Base-by-base conservation (phyloP, 2,329 filamentous ascomycete species). In the Lecanoromycetidae sp. region DNA sequence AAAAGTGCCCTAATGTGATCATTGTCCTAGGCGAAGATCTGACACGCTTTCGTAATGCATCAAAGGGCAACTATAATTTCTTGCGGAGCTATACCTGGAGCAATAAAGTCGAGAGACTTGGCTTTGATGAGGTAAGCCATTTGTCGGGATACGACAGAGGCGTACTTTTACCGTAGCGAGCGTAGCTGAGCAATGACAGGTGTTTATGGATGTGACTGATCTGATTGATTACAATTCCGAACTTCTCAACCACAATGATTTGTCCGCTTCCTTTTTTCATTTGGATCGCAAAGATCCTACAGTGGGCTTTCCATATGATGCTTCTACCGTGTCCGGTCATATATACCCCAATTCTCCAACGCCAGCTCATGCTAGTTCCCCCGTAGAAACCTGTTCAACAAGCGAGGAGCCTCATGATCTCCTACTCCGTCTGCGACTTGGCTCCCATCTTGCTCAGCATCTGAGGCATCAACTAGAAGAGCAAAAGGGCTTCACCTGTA, bases 71-170 rank as follows among this genome's bases (percentile, higher is more conserved):
- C 3, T 93, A 85, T 64, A 67, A 71, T 26, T 83, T 88, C 55
- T 68, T 95, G 44, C 76, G 77, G 49, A 68, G 71, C 13, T 82
- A 82, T 58, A 81, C 84, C 0, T 95, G 87, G 87, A 85, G 79
- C 52, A 71, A 71, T 27, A 83, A 78, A 52, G 80, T 82, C 2
- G 88, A 96, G 65, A 76, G 83, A 19, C 68, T 96, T 23, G 90
- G 91, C 0, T 86, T 96, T 54, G 91, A 96, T 61, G 91, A 96
- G 70, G 81, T 94, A 41, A 69, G 71, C n/a, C n/a, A n/a, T n/a
- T n/a, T n/a, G n/a, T n/a, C n/a, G n/a, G n/a, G n/a, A n/a, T n/a
- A n/a, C n/a, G n/a, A n/a, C n/a, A n/a, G n/a, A n/a, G n/a, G n/a
- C n/a, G n/a, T n/a, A n/a, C n/a, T n/a, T n/a, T n/a, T n/a, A n/a